Base-by-base conservation (phyloP, 1,139 yeast species). In the Scheffersomyces lignicola region DNA sequence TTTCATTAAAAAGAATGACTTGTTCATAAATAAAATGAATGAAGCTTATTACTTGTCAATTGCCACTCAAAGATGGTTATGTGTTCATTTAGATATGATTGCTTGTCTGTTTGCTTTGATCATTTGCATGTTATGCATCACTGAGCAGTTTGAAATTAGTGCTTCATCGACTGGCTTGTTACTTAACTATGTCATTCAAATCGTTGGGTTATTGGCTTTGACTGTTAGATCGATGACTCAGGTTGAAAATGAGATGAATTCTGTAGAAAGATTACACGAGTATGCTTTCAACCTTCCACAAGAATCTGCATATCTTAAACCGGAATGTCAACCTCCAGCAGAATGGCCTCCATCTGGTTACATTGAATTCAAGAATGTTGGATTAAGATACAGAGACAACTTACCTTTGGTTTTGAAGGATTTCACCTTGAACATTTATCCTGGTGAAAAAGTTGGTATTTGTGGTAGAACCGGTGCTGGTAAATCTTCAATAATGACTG, bases 391-490 rank as follows among this genome's bases (percentile, higher is more conserved):
- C 60, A 92, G 96, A 22, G 85, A 90, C 9, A 78, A 78, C 15
- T 68, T 90, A 47, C 97, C 97, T n/a, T 70, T 77, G 41, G 97
- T 92, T 14, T 87, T 92, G 51, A 86, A 88, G 54, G 75, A 83
- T 45, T 94, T 90, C 24, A 62, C 87, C 0, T 88, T 90, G 57
- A 70, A 76, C 31, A 88, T 92, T 26, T 78, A 80, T 31, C 80
- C 95, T 9, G 81, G 80, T 45, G 78, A 81, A 53, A 92, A 92
- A 58, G 78, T 92, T 48, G 98, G 97, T 51, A 84, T 92, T 52
- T 96, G 92, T 48, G 98, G 97, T 32, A 83, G 97, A 60, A 92
- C 98, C 1, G 98, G 98, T 58, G 97, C 97, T 18, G 98, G 98
- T 49, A 92, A 92, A 60, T 88, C 97, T 1, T 89, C 97, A 1